phyloP scores from a whole-genome alignment of 768 basidiomycete species.

The Rhodotorula sphaerocarpa region DNA sequence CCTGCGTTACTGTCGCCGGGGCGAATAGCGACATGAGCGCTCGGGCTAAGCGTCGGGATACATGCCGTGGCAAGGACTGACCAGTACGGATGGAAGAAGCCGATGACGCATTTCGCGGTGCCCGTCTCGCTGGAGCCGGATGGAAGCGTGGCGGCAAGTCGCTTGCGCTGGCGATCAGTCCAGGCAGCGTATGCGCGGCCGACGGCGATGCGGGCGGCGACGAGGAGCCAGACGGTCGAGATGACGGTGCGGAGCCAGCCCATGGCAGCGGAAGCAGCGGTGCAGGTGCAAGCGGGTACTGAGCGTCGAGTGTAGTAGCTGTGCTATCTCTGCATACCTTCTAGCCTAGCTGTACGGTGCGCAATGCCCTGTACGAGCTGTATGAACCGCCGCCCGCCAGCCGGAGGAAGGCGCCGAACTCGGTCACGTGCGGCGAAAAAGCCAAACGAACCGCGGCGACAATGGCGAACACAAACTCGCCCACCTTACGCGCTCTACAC shows the following conservation, averaged over 20 bases:
- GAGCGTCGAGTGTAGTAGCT: too few relatives aligned
- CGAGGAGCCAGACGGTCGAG: neutral
- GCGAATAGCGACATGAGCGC: neutral
- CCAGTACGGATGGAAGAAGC: constrained; percentile 97
- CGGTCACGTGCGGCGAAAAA: too few relatives aligned
- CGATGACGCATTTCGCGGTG: constrained; percentile 50
- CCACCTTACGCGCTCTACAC: too few relatives aligned
- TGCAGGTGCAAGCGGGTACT: too few relatives aligned
- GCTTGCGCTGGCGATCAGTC: neutral
- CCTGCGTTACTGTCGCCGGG: constrained; percentile 67
- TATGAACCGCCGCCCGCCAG: too few relatives aligned
- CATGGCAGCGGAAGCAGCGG: too few relatives aligned
- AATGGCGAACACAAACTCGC: too few relatives aligned
- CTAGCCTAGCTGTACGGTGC: too few relatives aligned
- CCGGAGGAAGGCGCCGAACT: too few relatives aligned
- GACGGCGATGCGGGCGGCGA: neutral
- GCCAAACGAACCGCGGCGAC: too few relatives aligned
- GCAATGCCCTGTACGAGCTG: too few relatives aligned
- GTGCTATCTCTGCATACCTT: too few relatives aligned
- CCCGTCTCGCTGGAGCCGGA: neutral
- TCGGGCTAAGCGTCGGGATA: neutral
- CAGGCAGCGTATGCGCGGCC: neutral
- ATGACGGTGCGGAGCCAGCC: neutral
- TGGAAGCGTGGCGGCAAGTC: neutral
- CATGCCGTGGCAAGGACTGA: constrained; percentile 44